Conservation (phyloP, 1,284 basidiomycete species). For the Sparassis latifolia region DNA sequence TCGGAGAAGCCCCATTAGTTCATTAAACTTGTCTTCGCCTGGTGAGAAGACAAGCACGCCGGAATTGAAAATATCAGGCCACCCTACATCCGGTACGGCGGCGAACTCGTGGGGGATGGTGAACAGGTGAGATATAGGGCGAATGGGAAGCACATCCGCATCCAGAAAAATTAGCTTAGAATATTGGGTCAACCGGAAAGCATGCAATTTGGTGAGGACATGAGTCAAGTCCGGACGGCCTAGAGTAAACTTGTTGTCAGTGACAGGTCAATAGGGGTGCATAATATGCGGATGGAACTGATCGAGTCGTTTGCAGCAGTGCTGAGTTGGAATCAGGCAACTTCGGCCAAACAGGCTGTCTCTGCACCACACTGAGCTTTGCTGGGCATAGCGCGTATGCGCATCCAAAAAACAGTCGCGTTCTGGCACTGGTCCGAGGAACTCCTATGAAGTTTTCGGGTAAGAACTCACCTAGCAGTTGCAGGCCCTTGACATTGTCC, state of each 20-base stretch:
- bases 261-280: not conserved
- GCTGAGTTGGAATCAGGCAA: no score
- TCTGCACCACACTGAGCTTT: no score
- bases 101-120: conserved; percentile 70
- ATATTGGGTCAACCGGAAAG: conserved; percentile 87
- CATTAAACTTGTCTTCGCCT: conserved; percentile 74
- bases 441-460: not conserved
- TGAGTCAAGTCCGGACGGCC: conserved; percentile 89
- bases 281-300: not conserved
- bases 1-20: conserved; percentile 64
- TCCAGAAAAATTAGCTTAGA: conserved; percentile 92
- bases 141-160: conserved; percentile 89
- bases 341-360: no score
- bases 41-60: conserved; percentile 89
- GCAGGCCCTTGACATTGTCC: conserved; percentile 52
- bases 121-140: conserved; percentile 87
- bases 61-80: conserved; percentile 99
- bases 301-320: not conserved
- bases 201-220: conserved; percentile 92
- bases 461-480: conserved; percentile 69
- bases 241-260: conserved; percentile 24
- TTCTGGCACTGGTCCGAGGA: not conserved
- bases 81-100: conserved; percentile 92
- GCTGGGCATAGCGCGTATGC: no score
- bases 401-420: no score